A percentile compares a stretch with the other conserved stretches of the same genome.
Conservation (phyloP, 202 grass and related monocot genomes). For the Hordeum pubiflorum region DNA sequence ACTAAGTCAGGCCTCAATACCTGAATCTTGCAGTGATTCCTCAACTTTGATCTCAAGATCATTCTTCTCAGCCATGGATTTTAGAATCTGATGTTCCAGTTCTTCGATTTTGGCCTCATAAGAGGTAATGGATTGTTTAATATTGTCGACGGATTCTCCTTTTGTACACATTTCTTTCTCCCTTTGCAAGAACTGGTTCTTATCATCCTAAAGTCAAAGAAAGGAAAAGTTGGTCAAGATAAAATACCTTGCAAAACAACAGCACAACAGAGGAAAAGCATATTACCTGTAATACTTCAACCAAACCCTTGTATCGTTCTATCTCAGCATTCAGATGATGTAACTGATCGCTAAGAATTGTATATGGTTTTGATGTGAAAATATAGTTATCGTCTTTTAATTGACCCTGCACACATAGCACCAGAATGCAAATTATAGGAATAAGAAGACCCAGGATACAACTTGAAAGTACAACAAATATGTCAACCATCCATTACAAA, state of each 20-base stretch:
- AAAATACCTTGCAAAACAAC: not conserved
- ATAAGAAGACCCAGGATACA: slow-evolving; percentile 18
- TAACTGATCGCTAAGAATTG: slow-evolving; percentile 62
- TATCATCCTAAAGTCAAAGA: slow-evolving; percentile 54
- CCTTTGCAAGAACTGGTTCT: slow-evolving; percentile 51
- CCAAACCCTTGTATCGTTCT: slow-evolving; percentile 54
- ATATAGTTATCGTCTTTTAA: slow-evolving; percentile 82
- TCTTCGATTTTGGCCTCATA: slow-evolving; percentile 71
- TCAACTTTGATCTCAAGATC: slow-evolving; percentile 85
- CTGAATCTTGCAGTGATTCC: slow-evolving; percentile 91
- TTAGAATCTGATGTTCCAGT: slow-evolving; percentile 68
- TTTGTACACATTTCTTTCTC: slow-evolving; percentile 76
- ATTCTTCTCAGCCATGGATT: slow-evolving; percentile 60
- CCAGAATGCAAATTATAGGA: not conserved
- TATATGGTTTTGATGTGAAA: slow-evolving; percentile 66
- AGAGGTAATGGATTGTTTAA: slow-evolving; percentile 54
- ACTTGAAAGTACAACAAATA: not conserved
- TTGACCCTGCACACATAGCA: slow-evolving; percentile 48
- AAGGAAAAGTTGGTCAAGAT: slow-evolving; percentile 15
- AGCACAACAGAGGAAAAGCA: slow-evolving; percentile 21
- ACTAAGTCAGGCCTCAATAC: slow-evolving; percentile 28
- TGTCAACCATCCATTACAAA: slow-evolving; percentile 5
- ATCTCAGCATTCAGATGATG: slow-evolving; percentile 73
- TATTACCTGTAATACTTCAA: slow-evolving; percentile 74
- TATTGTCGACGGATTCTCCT: slow-evolving; percentile 52